Evolutionary conservation across 1,139 yeast genomes (phyloP), one percentile per base, ranked within the genome.

Genomic region (Hansenula anomala): DNA sequence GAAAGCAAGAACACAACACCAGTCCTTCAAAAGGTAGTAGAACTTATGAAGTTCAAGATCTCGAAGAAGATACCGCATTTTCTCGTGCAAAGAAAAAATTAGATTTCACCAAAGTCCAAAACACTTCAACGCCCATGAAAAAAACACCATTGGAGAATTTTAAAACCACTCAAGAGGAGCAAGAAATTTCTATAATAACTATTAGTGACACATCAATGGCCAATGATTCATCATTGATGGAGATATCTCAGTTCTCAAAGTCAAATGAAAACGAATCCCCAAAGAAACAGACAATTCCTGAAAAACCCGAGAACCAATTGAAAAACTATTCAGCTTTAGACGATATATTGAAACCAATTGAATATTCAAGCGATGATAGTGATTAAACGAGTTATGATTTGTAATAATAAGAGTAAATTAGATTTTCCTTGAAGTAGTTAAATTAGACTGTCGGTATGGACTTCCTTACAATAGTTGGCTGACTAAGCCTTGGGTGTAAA

Each of bases 11-110:
- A 5, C 15, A 3, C 4, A 24, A 36, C 12, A 14, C 31, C 12
- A 31, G 35, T 22, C 38, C 38, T 2, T 27, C 38, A 5, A 36
- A 23, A 16, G 13, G 15, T 6, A 23, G 22, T 12, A 31, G 32
- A 15, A 23, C 22, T 6, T 31, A 36, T 18, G 3, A 16, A 10
- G 9, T 23, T 7, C 15, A 30, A 13, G 26, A 29, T 9, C 33
- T 18, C 17, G 28, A 31, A 2, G 36, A 24, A 6, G 38, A 34
- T 16, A 20, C 8, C 7, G 9, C 23, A 3, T 24, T 24, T 13
- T 17, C 34, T 5, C 16, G 15, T 3, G 33, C 24, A 3, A 36
- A 18, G 16, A 36, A 24, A 15, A 36, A 36, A 22, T 28, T 36
- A n/a, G 26, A 33, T 19, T 36, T 36, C 10, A 17, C 28, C 7